Conservation (phyloP, 805 yeast species). For the Lachancea waltii region DNA sequence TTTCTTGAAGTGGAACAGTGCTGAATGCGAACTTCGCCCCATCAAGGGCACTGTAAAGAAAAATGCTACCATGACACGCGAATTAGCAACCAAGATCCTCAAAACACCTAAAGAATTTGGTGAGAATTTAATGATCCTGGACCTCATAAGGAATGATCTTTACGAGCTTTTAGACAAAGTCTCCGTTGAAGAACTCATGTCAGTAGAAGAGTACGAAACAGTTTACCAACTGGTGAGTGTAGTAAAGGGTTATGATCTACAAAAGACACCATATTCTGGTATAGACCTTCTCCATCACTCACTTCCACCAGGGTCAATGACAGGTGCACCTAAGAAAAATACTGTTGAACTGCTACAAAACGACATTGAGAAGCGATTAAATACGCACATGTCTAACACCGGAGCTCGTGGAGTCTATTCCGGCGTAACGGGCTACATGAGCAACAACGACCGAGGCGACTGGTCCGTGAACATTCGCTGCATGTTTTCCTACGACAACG, state of each 20-base stretch:
- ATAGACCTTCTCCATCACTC: conserved; percentile 72
- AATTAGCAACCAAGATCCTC: conserved; percentile 55
- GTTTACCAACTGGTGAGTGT: conserved; percentile 91
- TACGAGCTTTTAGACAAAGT: conserved; percentile 61
- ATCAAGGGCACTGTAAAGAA: conserved; percentile 93
- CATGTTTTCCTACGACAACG: conserved; percentile 53
- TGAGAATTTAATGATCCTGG: conserved; percentile 95
- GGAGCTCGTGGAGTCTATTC: conserved; percentile 73
- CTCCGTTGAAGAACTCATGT: conserved; percentile 71
- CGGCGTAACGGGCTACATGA: conserved; percentile 96
- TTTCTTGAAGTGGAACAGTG: conserved; percentile 69
- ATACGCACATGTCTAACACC: conserved; percentile 23
- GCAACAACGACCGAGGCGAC: conserved; percentile 77
- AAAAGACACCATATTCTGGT: conserved; percentile 44
- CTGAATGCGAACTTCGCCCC: conserved; percentile 76
- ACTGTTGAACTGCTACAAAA: conserved; percentile 75
- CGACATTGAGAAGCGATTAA: conserved; percentile 31
- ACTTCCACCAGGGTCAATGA: conserved; percentile 98
- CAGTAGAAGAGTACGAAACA: conserved; percentile 85
- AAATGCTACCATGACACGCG: conserved; percentile 44
- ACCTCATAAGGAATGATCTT: conserved; percentile 86
- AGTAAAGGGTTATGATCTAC: conserved; percentile 51
- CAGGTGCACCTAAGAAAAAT: conserved; percentile 96
- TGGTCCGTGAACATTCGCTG: conserved; percentile 96
- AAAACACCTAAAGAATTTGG: conserved; percentile 90